phyloP scores from a whole-genome alignment of 352 stramenopile genomes.

The Pythium phragmitis region DNA sequence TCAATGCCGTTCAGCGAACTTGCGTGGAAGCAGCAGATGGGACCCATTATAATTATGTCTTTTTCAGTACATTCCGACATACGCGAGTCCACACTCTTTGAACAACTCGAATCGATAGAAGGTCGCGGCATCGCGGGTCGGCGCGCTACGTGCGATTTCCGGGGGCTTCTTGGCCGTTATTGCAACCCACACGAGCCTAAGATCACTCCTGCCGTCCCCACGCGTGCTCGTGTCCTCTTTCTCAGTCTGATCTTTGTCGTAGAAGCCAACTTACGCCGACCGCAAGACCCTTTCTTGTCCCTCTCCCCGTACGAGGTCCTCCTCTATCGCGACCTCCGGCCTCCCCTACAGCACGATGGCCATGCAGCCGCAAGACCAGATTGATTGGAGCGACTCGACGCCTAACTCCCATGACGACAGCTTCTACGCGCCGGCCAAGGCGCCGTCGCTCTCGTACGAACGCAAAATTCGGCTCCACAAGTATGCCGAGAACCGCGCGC shows the following conservation, averaged over 20 bases:
- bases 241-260: neutral
- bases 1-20: constrained; percentile 19
- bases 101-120: constrained; percentile 13
- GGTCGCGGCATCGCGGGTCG: neutral
- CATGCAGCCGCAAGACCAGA: constrained; percentile 20
- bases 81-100: constrained; percentile 9
- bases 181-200: neutral
- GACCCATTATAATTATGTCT: constrained; percentile 24
- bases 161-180: constrained; percentile 1
- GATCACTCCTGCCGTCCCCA: neutral
- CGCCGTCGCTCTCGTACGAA: constrained; percentile 80
- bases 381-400: constrained; percentile 68
- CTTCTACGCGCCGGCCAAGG: constrained; percentile 52
- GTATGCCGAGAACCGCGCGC: constrained; percentile 82
- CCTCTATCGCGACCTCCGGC: neutral
- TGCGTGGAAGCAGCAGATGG: constrained; percentile 17
- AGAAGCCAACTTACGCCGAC: neutral
- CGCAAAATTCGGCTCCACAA: constrained; percentile 84
- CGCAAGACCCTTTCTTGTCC: neutral
- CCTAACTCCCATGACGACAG: constrained; percentile 66
- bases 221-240: neutral
- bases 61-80: constrained; percentile 18
- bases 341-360: neutral
- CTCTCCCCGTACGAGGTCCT: neutral
- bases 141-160: constrained; percentile 9